phyloP scores from a whole-genome alignment of 441 rosid genomes.

The Erysimum cheiri region DNA sequence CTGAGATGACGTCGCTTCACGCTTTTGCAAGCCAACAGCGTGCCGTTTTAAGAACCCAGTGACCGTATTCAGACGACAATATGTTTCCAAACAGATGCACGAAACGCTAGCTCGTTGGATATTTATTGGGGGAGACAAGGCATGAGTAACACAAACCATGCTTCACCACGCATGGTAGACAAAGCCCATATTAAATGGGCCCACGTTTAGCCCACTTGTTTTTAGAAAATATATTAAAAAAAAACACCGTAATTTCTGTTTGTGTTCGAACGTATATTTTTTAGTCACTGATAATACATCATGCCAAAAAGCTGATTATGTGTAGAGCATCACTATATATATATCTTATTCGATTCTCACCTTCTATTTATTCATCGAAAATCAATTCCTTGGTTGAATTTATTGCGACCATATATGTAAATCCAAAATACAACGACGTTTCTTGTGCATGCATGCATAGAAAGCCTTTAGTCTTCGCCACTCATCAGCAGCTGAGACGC shows the following conservation, averaged over 20 bases:
- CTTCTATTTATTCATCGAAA: constrained; percentile 17
- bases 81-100: constrained; percentile 20
- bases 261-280: constrained; percentile 3
- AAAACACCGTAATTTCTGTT: constrained; percentile 17
- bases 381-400: constrained; percentile 16
- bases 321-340: constrained; percentile 4
- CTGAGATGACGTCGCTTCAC: constrained; percentile 25
- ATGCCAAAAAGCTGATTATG: background rate
- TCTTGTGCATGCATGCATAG: constrained; percentile 39
- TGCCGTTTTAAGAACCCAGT: constrained; percentile 8
- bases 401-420: constrained; percentile 28
- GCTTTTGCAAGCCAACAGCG: background rate
- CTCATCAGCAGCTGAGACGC: constrained; percentile 83
- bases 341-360: constrained; percentile 18
- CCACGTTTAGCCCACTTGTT: constrained; percentile 36
- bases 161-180: constrained; percentile 42
- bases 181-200: constrained; percentile 40
- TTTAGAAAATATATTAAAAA: too few relatives aligned
- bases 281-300: background rate
- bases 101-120: constrained; percentile 27
- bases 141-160: constrained; percentile 40
- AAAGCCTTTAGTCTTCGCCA: constrained; percentile 54
- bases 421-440: constrained; percentile 17
- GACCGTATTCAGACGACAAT: background rate
- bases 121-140: constrained; percentile 35